phyloP scores from a whole-genome alignment of 768 basidiomycete genomes.

The Roridomyces roridus region DNA sequence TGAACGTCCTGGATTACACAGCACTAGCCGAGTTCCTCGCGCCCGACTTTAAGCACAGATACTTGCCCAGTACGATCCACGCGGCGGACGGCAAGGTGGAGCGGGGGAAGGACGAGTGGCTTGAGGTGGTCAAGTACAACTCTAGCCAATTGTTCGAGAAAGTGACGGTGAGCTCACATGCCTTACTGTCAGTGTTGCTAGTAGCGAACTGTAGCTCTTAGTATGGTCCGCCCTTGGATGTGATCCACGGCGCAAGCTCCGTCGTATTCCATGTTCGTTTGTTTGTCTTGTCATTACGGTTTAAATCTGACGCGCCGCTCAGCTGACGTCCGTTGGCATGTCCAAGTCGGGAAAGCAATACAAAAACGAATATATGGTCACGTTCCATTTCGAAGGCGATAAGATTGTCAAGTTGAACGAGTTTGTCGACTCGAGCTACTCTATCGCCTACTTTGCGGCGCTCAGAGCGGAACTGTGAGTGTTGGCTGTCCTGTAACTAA shows the following conservation, averaged over 20 bases:
- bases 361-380: conserved; percentile 25
- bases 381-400: conserved; percentile 18
- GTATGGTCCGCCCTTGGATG: conserved; percentile 1
- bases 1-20: conserved; percentile 11
- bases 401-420: conserved; percentile 19
- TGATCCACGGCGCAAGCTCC: conserved; percentile 7
- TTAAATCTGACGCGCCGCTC: background rate
- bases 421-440: conserved; percentile 22
- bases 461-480: conserved; percentile 1
- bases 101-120: conserved; percentile 4
- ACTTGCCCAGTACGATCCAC: conserved; percentile 8
- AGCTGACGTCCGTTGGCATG: conserved; percentile 15
- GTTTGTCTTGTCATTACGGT: background rate
- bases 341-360: conserved; percentile 19
- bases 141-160: background rate
- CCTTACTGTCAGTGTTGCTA: too few relatives aligned
- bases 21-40: conserved; percentile 6
- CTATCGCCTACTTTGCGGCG: conserved; percentile 1
- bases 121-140: conserved; percentile 7
- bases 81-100: conserved; percentile 12
- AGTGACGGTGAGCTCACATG: background rate
- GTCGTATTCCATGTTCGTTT: conserved; percentile 18
- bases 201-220: too few relatives aligned
- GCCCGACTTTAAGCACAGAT: conserved; percentile 9
- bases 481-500: too few relatives aligned